Evolutionary conservation across 164 flowering plant genomes (phyloP), one percentile per base, ranked within the genome.

Genomic region (Aristolochia fimbriata): DNA sequence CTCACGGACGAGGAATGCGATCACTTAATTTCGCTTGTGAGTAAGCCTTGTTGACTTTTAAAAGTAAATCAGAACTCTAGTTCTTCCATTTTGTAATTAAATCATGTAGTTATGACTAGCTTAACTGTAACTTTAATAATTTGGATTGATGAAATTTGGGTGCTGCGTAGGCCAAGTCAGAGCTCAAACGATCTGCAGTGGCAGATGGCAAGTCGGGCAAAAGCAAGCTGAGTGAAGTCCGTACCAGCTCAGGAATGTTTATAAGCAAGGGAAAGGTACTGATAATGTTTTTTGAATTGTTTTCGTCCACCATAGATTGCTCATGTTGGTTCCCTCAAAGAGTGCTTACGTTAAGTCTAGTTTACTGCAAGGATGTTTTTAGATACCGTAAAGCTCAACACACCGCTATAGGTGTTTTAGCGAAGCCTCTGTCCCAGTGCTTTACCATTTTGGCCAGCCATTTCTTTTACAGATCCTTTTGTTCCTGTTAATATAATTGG

Each of bases 181-280:
- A 90, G 81, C 81, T 93, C 64, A 88, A 86, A 78, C 82, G 92
- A 73, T 93, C 99, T 46, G 81, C 83, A 0, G 99, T 93, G 27
- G 96, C 97, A 0, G 96, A 93, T 77, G 79, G 83, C 63, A n/a
- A 48, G 21, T 86, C 96, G 3, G 99, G 97, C 53, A 55, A 86
- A 68, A 83, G 94, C 70, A 79, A 71, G 76, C 80, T 83, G 14
- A 93, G 97, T 41, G 86, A 87, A 62, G 97, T 90, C 55, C 81
- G 99, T 48, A 93, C 99, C 15, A 93, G 99, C 78, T 93, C 99
- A 2, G 99, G 99, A 17, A 85, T 79, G 87, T 93, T 93, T 63
- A 87, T 93, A 51, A 23, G 63, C 0, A 93, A 88, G 64, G 87
- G 60, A 48, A 87, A 93, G 92, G 98, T 93, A 55, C 56, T 62